These are phyloP conservation scores for Amesomyces nigricolor DNA, from an alignment of 2,329 filamentous ascomycete genomes.

Conservation along the genomic window DNA sequence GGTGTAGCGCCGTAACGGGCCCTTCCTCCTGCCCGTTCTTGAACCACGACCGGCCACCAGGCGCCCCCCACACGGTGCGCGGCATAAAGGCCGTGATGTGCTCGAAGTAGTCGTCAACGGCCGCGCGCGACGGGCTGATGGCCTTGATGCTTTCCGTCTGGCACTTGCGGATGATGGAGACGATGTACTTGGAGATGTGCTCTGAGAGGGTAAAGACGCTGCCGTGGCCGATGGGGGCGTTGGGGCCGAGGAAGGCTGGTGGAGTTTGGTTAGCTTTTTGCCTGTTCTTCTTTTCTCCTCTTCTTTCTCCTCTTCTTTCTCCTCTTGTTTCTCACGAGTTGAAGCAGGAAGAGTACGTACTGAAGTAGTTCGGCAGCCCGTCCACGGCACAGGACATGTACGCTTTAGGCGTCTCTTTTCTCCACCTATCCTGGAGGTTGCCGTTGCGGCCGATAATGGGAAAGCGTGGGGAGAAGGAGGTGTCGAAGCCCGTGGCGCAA, in stretches of 20 bases:
- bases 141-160: constrained; percentile 46
- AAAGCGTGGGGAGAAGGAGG: constrained; percentile 47
- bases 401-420: constrained; percentile 38
- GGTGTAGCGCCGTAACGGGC: constrained; percentile 45
- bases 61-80: constrained; percentile 44
- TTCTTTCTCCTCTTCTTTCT: too few species aligned
- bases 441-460: constrained; percentile 45
- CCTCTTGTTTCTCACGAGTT: too few species aligned
- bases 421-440: constrained; percentile 47
- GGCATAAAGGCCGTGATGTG: constrained; percentile 48
- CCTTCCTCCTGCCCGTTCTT: constrained; percentile 41
- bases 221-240: constrained; percentile 46
- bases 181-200: constrained; percentile 48
- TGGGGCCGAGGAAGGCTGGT: constrained; percentile 47
- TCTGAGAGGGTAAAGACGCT: constrained; percentile 47
- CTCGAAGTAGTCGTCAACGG: constrained; percentile 46
- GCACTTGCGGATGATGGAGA: constrained; percentile 43
- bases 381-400: constrained; percentile 51
- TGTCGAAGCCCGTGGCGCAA: constrained; percentile 54
- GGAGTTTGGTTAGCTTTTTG: constrained; percentile 3
- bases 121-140: constrained; percentile 40
- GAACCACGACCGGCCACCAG: constrained; percentile 46
- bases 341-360: constrained; percentile 30
- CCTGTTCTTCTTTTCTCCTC: too few species aligned
- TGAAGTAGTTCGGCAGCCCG: constrained; percentile 52